Evolutionary conservation across 768 basidiomycete species (phyloP), one percentile per base, ranked within the genome.

Genomic region (Calocera viscosa): DNA sequence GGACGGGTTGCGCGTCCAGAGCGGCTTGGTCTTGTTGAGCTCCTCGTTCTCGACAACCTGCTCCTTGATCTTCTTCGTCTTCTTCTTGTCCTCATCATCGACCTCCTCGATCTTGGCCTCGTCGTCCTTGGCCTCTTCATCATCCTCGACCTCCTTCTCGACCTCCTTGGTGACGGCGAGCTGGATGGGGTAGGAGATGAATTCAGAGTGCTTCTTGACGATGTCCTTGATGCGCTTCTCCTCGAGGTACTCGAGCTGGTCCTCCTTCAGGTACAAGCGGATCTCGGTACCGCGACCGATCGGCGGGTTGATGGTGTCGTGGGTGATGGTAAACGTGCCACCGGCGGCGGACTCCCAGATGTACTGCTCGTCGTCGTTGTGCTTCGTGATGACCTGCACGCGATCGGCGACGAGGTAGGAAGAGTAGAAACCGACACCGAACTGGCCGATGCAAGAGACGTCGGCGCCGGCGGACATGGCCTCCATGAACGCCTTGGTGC

Each of bases 321-420:
- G 88, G 63, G 94, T 96, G 81, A 99, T 96, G 75, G 96, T 98
- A 83, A 98, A 99, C 65, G 95, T 99, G 67, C 95, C 96, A 76
- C 95, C 96, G 34, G 95, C 95, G 70, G 96, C 89, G n/a, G 95
- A 99, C 84, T 99, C 95, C 96, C 95, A 99, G 79, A 99, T 94
- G 82, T 99, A 98, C 79, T 98, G 95, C 81, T 98, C 96, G 77
- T 98, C 95, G 73, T 98, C 95, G 75, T 99, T 98, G 84, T 99
- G 94, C 82, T 99, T 99, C 71, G 94, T 93, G 79, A 97, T 89
- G 76, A 99, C 93, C 79, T 96, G 94, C 2, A 99, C 95, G 71
- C 89, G 88, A 81, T 99, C 95, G 72, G 95, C 94, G 71, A 99
- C 94, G 73, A 99, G 92, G 85, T 98, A 98, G 17, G 92, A 91